These are phyloP conservation scores for Gracilaria caudata DNA, from an alignment of 23 red algal species.

Conservation along the genomic window DNA sequence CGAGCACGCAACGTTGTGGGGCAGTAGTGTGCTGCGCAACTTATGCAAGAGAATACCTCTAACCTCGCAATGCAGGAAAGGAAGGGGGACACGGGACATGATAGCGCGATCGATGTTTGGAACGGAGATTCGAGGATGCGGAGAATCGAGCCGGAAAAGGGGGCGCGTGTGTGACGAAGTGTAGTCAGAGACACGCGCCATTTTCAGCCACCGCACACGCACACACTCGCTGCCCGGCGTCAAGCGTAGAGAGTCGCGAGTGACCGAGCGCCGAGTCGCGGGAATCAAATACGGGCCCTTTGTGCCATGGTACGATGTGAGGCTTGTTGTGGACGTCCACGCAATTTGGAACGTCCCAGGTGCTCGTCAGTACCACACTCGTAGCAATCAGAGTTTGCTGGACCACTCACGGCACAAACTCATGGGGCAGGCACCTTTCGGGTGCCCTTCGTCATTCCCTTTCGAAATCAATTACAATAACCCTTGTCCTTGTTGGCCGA, in stretches of 20 bases:
- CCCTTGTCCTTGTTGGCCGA: slow-evolving; percentile 21
- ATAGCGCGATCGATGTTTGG: slow-evolving; percentile 7
- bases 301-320: not conserved
- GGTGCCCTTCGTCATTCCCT: not conserved
- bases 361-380: not conserved
- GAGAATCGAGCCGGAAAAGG: slow-evolving; percentile 10
- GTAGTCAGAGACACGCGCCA: not conserved
- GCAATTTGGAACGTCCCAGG: slow-evolving; percentile 16
- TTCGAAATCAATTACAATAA: slow-evolving; percentile 16
- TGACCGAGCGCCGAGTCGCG: not conserved
- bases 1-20: slow-evolving; percentile 14
- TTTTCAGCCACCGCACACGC: slow-evolving; percentile 39
- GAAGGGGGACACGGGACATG: slow-evolving; percentile 35
- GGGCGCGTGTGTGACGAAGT: slow-evolving; percentile 6
- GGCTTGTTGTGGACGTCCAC: slow-evolving; percentile 9
- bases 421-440: not conserved
- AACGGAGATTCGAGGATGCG: slow-evolving; percentile 12
- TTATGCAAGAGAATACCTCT: slow-evolving; percentile 1
- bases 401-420: not conserved
- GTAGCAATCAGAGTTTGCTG: not conserved
- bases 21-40: not conserved
- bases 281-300: slow-evolving; percentile 1
- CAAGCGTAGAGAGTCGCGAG: slow-evolving; percentile 12
- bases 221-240: slow-evolving; percentile 18
- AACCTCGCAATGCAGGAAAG: not conserved